Conservation (phyloP, 2,329 filamentous ascomycete genomes). For the Aspergillus novoparasiticus region DNA sequence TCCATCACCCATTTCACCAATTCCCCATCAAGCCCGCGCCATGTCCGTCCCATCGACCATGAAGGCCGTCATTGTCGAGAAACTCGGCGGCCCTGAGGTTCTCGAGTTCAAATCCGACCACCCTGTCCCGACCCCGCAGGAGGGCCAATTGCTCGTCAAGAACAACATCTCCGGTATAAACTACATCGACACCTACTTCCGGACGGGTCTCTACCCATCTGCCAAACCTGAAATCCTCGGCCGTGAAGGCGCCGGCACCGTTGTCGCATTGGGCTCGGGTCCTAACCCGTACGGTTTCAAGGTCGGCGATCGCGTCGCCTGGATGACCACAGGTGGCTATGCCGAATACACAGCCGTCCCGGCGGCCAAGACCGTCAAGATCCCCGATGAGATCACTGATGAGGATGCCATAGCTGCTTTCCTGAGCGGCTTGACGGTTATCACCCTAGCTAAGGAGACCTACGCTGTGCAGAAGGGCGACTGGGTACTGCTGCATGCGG, state of each 20-base stretch:
- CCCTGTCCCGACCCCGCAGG: conserved; percentile 67
- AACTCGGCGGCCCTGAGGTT: conserved; percentile 72
- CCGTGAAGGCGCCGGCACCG: conserved; percentile 73
- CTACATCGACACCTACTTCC: conserved; percentile 92
- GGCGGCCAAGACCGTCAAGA: conserved; percentile 57
- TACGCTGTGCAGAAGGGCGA: conserved; percentile 69
- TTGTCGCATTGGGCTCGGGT: conserved; percentile 63
- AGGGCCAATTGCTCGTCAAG: conserved; percentile 76
- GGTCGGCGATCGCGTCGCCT: conserved; percentile 72
- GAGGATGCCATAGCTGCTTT: conserved; percentile 68
- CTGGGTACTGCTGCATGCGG: conserved; percentile 82
- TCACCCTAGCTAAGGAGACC: conserved; percentile 76
- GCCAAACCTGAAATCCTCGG: conserved; percentile 74
- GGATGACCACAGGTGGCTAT: conserved; percentile 60
- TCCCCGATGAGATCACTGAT: conserved; percentile 64
- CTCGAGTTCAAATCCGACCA: conserved; percentile 71
- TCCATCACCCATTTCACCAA: conserved; percentile 2
- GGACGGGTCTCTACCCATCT: conserved; percentile 76
- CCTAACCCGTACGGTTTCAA: conserved; percentile 56
- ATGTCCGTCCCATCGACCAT: conserved; percentile 64
- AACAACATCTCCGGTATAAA: conserved; percentile 82
- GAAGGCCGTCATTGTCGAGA: conserved; percentile 72
- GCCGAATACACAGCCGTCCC: conserved; percentile 62
- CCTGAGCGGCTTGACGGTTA: conserved; percentile 81
- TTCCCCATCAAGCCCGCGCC: conserved; percentile 36